Percentiles rank a stretch among this genome's conserved stretches.
Evolutionary conservation across 2,329 filamentous ascomycete genomes (phyloP).

Genomic region (Bimuria novae-zelandiae): DNA sequence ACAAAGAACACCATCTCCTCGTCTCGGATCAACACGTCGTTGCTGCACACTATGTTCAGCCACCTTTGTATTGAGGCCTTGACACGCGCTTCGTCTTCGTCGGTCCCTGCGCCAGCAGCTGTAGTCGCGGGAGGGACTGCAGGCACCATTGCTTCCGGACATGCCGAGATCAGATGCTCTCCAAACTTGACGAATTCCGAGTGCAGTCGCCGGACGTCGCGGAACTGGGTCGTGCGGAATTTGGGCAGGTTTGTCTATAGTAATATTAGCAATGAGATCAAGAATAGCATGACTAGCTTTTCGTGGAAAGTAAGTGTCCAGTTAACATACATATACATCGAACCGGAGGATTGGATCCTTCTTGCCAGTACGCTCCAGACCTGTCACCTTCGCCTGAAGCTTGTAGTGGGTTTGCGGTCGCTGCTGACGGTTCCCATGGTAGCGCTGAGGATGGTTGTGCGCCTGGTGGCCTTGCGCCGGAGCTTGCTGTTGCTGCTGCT

Average conservation of each 20-base stretch:
- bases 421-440: conserved; percentile 51
- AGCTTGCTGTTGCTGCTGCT: conserved; percentile 35
- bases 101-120: conserved; percentile 90
- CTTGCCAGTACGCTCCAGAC: conserved; percentile 87
- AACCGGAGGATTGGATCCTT: conserved; percentile 96
- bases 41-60: conserved; percentile 91
- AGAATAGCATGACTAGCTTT: background rate
- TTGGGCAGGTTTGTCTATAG: conserved; percentile 94
- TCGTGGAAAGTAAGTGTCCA: background rate
- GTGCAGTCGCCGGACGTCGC: conserved; percentile 92
- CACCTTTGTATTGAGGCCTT: conserved; percentile 91
- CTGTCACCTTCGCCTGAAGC: conserved; percentile 93
- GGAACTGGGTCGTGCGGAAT: conserved; percentile 96
- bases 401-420: conserved; percentile 70
- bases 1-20: conserved; percentile 98
- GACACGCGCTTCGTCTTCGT: conserved; percentile 89
- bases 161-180: conserved; percentile 94
- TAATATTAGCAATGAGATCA: conserved; percentile 1
- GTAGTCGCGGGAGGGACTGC: conserved; percentile 94
- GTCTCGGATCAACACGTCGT: conserved; percentile 89
- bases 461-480: conserved; percentile 46
- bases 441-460: conserved; percentile 51
- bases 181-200: conserved; percentile 96
- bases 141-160: conserved; percentile 91
- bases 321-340: conserved; percentile 86